phyloP scores from a whole-genome alignment of 495 filamentous ascomycete species.

The Podospora tetraspora region DNA sequence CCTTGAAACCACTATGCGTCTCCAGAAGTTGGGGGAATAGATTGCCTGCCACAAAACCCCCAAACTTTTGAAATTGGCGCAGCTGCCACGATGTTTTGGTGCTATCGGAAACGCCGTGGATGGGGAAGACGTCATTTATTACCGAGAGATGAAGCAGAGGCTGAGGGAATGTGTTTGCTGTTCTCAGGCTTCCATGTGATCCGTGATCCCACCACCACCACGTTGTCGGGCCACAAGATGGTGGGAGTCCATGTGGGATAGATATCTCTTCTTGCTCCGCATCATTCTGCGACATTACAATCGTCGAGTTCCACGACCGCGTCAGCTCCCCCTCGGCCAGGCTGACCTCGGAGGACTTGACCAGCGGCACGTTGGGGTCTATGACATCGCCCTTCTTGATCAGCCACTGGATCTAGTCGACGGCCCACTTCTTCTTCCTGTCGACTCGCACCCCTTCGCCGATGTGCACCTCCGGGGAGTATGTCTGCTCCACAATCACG shows the following conservation, averaged over 20 bases:
- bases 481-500: constrained; percentile 44
- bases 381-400: constrained; percentile 45
- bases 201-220: background rate
- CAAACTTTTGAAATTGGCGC: too few relatives aligned
- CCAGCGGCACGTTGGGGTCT: constrained; percentile 34
- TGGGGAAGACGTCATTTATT: too few relatives aligned
- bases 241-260: too few relatives aligned
- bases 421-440: constrained; percentile 39
- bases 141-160: too few relatives aligned
- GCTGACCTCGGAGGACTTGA: constrained; percentile 43
- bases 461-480: constrained; percentile 41
- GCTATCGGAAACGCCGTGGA: too few relatives aligned
- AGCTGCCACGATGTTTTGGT: too few relatives aligned
- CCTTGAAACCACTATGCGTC: too few relatives aligned
- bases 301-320: constrained; percentile 39
- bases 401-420: constrained; percentile 53
- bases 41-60: too few relatives aligned
- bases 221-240: too few relatives aligned
- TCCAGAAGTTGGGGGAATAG: too few relatives aligned
- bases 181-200: background rate
- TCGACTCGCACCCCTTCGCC: constrained; percentile 40
- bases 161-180: too few relatives aligned
- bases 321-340: constrained; percentile 36
- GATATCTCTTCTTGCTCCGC: background rate
- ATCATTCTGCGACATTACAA: constrained; percentile 47